These are phyloP conservation scores for Nepenthes alata DNA, from an alignment of 179 eudicot genomes.

Conservation along the genomic window DNA sequence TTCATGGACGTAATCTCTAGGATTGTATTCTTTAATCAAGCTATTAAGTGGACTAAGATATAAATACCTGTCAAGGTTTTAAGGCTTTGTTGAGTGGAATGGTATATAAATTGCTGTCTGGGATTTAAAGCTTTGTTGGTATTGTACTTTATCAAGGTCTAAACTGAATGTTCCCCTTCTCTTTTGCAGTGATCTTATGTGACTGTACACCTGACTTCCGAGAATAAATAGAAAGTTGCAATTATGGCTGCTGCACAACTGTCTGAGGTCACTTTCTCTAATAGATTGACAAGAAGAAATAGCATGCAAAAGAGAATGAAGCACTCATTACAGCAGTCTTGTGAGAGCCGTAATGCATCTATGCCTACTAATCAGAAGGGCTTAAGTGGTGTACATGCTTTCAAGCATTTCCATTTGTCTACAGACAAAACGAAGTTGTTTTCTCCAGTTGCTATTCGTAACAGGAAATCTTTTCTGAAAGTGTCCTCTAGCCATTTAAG, in stretches of 20 bases:
- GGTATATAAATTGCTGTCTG: too few relatives aligned
- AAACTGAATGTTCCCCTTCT: too few relatives aligned
- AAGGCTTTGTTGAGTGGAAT: too few relatives aligned
- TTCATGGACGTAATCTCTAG: too few relatives aligned
- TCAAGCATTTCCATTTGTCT: conserved; percentile 16
- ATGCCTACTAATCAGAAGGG: conserved; percentile 11
- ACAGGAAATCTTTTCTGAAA: conserved; percentile 23
- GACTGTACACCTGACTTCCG: background rate
- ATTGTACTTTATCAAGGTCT: too few relatives aligned
- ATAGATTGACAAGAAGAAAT: conserved; percentile 12
- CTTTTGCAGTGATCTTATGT: background rate
- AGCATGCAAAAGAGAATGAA: conserved; percentile 11
- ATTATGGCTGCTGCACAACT: conserved; percentile 11
- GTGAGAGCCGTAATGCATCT: conserved; percentile 10
- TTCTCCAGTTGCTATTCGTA: conserved; percentile 10
- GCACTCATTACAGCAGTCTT: conserved; percentile 6
- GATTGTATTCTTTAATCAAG: too few relatives aligned
- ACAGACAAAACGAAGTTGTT: conserved; percentile 10
- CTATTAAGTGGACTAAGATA: too few relatives aligned
- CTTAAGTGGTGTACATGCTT: conserved; percentile 10
- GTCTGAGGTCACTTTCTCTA: conserved; percentile 13
- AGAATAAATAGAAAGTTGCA: background rate
- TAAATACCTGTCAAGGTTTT: too few relatives aligned
- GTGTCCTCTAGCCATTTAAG: conserved; percentile 16
- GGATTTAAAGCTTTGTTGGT: too few relatives aligned